Conservation (phyloP, 176 grass and related monocot genomes). For the Aegilops tauschii region DNA sequence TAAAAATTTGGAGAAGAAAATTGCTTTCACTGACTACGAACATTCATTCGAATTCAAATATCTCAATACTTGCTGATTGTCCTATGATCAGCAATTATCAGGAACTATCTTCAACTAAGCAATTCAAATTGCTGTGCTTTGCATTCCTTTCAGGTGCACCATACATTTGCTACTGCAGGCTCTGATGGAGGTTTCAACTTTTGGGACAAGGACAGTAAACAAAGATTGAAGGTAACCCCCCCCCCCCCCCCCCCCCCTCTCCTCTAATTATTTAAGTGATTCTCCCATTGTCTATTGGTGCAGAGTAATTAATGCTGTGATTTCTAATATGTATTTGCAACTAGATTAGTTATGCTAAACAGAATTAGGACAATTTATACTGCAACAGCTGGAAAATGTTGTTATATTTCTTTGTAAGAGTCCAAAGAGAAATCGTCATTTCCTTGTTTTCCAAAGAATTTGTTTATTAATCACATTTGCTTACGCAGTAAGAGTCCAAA, state of each 20-base stretch:
- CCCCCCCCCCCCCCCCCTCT: background rate
- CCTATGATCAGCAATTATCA: constrained; percentile 7
- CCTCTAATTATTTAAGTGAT: background rate
- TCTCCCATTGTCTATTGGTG: background rate
- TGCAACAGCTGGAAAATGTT: background rate
- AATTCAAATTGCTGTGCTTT: constrained; percentile 6
- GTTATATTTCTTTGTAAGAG: background rate
- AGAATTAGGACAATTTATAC: background rate
- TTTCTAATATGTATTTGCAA: background rate
- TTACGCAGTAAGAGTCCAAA: background rate
- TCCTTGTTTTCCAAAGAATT: background rate
- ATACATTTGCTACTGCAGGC: constrained; percentile 80
- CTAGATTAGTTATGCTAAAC: background rate
- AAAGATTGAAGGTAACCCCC: constrained; percentile 73
- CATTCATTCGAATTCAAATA: background rate
- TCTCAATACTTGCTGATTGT: background rate
- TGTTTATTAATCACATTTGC: background rate
- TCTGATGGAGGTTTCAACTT: constrained; percentile 81
- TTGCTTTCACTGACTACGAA: background rate
- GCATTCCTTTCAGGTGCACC: constrained; percentile 58
- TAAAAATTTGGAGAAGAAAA: background rate
- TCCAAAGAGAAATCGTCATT: background rate
- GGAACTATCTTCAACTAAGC: constrained; percentile 19
- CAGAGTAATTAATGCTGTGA: background rate
- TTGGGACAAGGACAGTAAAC: constrained; percentile 95